phyloP scores from a whole-genome alignment of 495 filamentous ascomycete genomes.

The Cercophora samala region DNA sequence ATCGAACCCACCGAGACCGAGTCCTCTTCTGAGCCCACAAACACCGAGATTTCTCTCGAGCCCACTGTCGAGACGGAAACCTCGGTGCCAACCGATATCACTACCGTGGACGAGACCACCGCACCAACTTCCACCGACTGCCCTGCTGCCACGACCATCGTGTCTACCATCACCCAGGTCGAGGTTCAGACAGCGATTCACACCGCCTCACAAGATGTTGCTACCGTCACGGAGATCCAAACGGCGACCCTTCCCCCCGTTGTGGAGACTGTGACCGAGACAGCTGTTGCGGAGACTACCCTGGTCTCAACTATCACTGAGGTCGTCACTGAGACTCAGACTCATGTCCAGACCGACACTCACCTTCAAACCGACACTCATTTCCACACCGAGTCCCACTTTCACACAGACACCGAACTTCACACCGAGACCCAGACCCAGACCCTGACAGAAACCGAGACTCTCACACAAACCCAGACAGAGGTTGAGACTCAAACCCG shows the following conservation, averaged over 20 bases:
- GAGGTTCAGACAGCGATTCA: neutral
- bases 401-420: too few species aligned
- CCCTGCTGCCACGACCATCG: neutral
- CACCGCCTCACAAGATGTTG: neutral
- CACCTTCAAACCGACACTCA: too few species aligned
- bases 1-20: neutral
- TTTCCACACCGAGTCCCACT: too few species aligned
- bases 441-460: too few species aligned
- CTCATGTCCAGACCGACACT: too few species aligned
- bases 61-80: neutral
- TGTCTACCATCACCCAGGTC: neutral
- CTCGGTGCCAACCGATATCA: neutral
- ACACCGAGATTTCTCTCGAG: neutral
- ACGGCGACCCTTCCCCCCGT: neutral
- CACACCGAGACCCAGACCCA: too few species aligned
- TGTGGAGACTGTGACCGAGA: neutral
- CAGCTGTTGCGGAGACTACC: neutral
- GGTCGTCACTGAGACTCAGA: too few species aligned
- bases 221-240: neutral
- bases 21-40: neutral
- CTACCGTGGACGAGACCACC: neutral
- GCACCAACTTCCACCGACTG: neutral
- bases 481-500: too few species aligned
- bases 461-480: too few species aligned
- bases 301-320: neutral